Evolutionary conservation across 805 yeast species (phyloP), one percentile per base, ranked within the genome.

Genomic region (Diddensiella caesifluorescens): DNA sequence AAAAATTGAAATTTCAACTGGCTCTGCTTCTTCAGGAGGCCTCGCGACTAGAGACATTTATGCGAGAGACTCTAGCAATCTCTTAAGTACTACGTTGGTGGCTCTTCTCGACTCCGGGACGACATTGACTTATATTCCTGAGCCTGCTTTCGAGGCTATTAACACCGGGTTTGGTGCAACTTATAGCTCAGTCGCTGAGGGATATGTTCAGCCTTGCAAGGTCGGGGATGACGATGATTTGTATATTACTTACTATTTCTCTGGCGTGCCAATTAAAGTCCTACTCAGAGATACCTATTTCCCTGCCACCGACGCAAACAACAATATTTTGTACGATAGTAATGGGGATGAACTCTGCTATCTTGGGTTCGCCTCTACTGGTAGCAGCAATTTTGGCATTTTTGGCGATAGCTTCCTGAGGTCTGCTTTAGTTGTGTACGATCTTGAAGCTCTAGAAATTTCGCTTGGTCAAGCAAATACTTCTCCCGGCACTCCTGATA

Each of bases 371-470:
- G 22, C 51, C 5, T 4, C 28, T n/a, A 12, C 20, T 27, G 30
- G 16, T 33, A 13, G 16, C 19, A 21, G 15, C 13, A 41, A 21
- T 19, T 20, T 28, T 28, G 29, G 48, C 26, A 66, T 79, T 37
- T 65, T 83, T 25, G 90, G 90, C 10, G 87, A 80, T 56, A 70
- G 73, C 34, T 73, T 83, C 55, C 62, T 83, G 48, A 67, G 83
- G 38, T 70, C 74, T 35, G 81, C 79, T 3, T 83, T 82, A 55
- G 71, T 75, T 22, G 86, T 80, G n/a, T 79, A 73, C 59, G 83
- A 83, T 58, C 63, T 80, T 38, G 85, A 80, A 13, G 72, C 70
- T 50, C 59, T 59, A 38, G 68, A 74, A 51, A 63, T 82, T 26
- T 74, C 81, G 0, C 46, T 83, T 41, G 87, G 80, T 6, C 73